These are phyloP conservation scores for Fusarium haematococcum DNA, from an alignment of 2,329 filamentous ascomycete genomes.

Conservation along the genomic window DNA sequence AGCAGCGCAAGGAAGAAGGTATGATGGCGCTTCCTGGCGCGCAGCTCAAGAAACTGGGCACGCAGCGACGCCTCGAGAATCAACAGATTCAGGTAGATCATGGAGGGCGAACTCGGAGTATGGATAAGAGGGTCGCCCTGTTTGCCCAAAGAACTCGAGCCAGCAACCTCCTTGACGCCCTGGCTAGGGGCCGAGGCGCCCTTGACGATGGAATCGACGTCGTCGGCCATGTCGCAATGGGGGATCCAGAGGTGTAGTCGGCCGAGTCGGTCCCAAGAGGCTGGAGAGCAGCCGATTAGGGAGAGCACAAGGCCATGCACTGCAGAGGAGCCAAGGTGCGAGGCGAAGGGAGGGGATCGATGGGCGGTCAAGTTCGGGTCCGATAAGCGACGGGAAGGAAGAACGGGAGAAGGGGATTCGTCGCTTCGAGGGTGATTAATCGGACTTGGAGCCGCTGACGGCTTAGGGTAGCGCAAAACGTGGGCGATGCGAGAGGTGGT, in stretches of 20 bases:
- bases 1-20: conserved; percentile 90
- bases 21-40: conserved; percentile 89
- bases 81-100: conserved; percentile 98
- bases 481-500: conserved; percentile 25
- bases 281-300: conserved; percentile 41
- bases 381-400: conserved; percentile 15
- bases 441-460: conserved; percentile 5
- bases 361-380: conserved; percentile 14
- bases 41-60: conserved; percentile 90
- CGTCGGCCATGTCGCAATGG: conserved; percentile 65
- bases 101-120: conserved; percentile 89
- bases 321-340: conserved; percentile 1
- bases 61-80: conserved; percentile 96
- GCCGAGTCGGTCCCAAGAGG: conserved; percentile 20
- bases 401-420: conserved; percentile 13
- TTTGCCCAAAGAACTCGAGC: conserved; percentile 58
- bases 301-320: conserved; percentile 40
- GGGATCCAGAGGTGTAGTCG: background rate
- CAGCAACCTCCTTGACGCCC: conserved; percentile 54
- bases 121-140: conserved; percentile 79
- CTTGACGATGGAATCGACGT: conserved; percentile 91
- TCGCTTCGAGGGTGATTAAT: background rate
- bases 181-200: conserved; percentile 79
- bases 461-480: conserved; percentile 28
- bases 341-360: conserved; percentile 8